Percentiles rank a stretch among this genome's conserved stretches.
These are phyloP conservation scores for Claviceps sp. DNA, from an alignment of 2,329 filamentous ascomycete genomes.

Conservation along the genomic window DNA sequence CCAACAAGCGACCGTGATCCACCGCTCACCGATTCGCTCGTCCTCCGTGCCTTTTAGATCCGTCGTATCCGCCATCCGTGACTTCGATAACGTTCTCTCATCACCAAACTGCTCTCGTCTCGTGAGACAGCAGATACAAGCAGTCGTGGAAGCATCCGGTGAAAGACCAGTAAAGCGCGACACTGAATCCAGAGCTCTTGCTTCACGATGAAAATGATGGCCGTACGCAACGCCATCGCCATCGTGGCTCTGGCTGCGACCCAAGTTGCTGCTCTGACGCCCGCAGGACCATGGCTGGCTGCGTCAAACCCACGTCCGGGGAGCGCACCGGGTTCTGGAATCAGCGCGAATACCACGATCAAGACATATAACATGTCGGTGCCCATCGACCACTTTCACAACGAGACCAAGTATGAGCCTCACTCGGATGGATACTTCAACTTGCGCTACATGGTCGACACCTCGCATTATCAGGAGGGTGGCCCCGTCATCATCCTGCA, in stretches of 20 bases:
- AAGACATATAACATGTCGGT: constrained; percentile 24
- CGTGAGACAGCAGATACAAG: too few relatives aligned
- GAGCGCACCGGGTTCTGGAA: too few relatives aligned
- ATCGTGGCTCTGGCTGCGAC: not conserved
- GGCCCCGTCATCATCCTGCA: constrained; percentile 71
- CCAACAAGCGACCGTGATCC: too few relatives aligned
- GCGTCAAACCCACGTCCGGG: not conserved
- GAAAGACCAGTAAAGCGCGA: not conserved
- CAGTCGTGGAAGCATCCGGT: too few relatives aligned
- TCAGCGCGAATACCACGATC: constrained; percentile 4
- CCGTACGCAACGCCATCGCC: not conserved
- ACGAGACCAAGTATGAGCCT: constrained; percentile 64
- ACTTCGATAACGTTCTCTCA: too few relatives aligned
- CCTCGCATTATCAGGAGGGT: constrained; percentile 58
- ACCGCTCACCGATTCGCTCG: too few relatives aligned
- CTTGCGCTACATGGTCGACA: constrained; percentile 75
- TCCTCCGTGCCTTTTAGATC: too few relatives aligned
- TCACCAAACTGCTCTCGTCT: too few relatives aligned
- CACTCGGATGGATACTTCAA: constrained; percentile 56
- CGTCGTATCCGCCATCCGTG: too few relatives aligned
- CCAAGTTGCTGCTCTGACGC: not conserved
- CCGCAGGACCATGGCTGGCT: not conserved
- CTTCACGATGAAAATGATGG: not conserved
- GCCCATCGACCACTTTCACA: constrained; percentile 71
- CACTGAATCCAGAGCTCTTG: too few relatives aligned